Evolutionary conservation across 2,329 filamentous ascomycete genomes (phyloP).

Genomic region (Tolypocladium tundrense): DNA sequence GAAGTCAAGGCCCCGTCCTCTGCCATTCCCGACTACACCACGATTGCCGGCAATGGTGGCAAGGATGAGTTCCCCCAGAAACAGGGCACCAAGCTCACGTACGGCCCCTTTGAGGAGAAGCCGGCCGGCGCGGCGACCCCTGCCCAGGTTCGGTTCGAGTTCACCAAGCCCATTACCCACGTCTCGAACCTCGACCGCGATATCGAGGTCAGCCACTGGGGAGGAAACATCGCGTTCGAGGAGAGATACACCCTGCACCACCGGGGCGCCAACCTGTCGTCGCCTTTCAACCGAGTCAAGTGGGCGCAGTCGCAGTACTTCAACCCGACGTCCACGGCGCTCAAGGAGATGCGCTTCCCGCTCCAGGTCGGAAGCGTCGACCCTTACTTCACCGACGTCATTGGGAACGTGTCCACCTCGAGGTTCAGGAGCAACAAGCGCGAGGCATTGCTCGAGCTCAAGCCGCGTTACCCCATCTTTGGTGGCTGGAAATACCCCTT

Average conservation of each 20-base stretch:
- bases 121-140: conserved; percentile 66
- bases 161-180: conserved; percentile 82
- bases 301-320: conserved; percentile 67
- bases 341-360: conserved; percentile 74
- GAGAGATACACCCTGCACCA: conserved; percentile 86
- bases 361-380: conserved; percentile 71
- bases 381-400: conserved; percentile 90
- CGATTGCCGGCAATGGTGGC: conserved; percentile 49
- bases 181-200: conserved; percentile 75
- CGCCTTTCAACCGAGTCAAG: conserved; percentile 65
- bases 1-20: conserved; percentile 79
- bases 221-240: conserved; percentile 89
- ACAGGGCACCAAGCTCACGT: conserved; percentile 76
- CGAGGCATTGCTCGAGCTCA: conserved; percentile 78
- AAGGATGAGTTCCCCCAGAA: conserved; percentile 62
- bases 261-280: conserved; percentile 67
- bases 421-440: conserved; percentile 68
- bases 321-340: conserved; percentile 64
- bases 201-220: conserved; percentile 95
- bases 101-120: conserved; percentile 78
- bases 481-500: conserved; percentile 98
- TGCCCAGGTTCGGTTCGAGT: conserved; percentile 81
- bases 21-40: conserved; percentile 78
- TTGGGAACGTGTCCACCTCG: conserved; percentile 94
- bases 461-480: conserved; percentile 92